A percentile compares a stretch with the other conserved stretches of the same genome.
Evolutionary conservation across 805 yeast genomes (phyloP).

Genomic region (Yarrowia sp.): DNA sequence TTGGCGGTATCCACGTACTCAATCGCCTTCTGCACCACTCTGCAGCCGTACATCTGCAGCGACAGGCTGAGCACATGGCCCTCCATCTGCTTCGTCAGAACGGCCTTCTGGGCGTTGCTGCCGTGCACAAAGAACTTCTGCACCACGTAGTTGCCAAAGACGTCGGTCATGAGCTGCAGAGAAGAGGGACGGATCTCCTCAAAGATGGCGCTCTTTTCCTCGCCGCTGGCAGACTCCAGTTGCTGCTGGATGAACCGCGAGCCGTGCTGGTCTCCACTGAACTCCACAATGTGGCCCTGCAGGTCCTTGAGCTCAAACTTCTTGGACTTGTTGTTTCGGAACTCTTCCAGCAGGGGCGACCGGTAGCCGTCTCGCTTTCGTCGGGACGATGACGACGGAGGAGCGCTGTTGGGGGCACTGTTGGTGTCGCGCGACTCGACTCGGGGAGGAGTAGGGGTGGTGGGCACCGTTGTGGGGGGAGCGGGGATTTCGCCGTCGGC

Average conservation of each 20-base stretch:
- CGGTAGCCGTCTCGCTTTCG: constrained; percentile 36
- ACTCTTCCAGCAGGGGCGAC: constrained; percentile 78
- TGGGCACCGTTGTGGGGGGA: neutral
- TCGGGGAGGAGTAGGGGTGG: constrained; percentile 30
- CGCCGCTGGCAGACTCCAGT: constrained; percentile 65
- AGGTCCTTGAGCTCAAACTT: constrained; percentile 74
- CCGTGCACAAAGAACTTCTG: constrained; percentile 94
- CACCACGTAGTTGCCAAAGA: constrained; percentile 95
- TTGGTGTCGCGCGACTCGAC: constrained; percentile 14
- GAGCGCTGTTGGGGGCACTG: constrained; percentile 2
- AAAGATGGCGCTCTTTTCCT: constrained; percentile 81
- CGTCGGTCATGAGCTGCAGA: constrained; percentile 88
- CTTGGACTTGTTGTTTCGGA: constrained; percentile 69
- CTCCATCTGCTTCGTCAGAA: constrained; percentile 72
- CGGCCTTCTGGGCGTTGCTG: constrained; percentile 67
- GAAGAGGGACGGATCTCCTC: constrained; percentile 80
- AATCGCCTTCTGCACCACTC: constrained; percentile 94
- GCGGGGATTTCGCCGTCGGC: neutral
- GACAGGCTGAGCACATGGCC: constrained; percentile 79
- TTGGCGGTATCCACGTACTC: constrained; percentile 71
- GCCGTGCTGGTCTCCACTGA: constrained; percentile 95
- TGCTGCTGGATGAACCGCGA: constrained; percentile 95
- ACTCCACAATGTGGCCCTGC: constrained; percentile 86
- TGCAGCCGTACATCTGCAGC: constrained; percentile 95
- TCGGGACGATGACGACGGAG: constrained; percentile 32